Evolutionary conservation across 371 early-diverging fungal species (phyloP).

Genomic region (Actinomortierella ambigua): DNA sequence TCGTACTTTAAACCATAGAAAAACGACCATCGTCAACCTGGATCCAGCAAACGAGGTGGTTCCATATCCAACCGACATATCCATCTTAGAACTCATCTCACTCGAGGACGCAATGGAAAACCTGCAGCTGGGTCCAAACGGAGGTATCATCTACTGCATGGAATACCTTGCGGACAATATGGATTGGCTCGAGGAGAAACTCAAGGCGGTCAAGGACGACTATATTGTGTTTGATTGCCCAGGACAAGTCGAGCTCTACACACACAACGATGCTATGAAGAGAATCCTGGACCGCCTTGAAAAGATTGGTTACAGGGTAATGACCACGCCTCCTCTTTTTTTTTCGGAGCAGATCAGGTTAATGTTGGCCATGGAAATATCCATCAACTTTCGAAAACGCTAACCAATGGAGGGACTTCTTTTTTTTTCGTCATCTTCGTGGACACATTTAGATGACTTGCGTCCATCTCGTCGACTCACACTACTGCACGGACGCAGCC

Average conservation of each 20-base stretch:
- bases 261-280: conserved; percentile 88
- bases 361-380: no score
- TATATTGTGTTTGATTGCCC: conserved; percentile 98
- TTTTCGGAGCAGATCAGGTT: no score
- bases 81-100: conserved; percentile 94
- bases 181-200: conserved; percentile 89
- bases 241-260: conserved; percentile 99
- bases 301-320: conserved; percentile 76
- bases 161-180: conserved; percentile 94
- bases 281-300: conserved; percentile 78
- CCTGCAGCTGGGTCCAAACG: conserved; percentile 97
- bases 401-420: conserved; percentile 1
- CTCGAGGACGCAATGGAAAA: conserved; percentile 96
- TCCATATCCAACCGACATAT: conserved; percentile 87
- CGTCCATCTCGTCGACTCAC: conserved; percentile 94
- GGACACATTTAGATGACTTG: conserved; percentile 65
- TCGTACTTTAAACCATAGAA: conserved; percentile 52
- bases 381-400: not conserved
- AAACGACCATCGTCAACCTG: conserved; percentile 92
- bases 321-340: no score
- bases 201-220: conserved; percentile 76
- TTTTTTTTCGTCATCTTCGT: not conserved
- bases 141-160: conserved; percentile 97
- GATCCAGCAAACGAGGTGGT: conserved; percentile 97
- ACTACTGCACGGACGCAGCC: conserved; percentile 91